Evolutionary conservation across 805 yeast species (phyloP), one percentile per base, ranked within the genome.

Genomic region (Wickerhamiella domercqiae): DNA sequence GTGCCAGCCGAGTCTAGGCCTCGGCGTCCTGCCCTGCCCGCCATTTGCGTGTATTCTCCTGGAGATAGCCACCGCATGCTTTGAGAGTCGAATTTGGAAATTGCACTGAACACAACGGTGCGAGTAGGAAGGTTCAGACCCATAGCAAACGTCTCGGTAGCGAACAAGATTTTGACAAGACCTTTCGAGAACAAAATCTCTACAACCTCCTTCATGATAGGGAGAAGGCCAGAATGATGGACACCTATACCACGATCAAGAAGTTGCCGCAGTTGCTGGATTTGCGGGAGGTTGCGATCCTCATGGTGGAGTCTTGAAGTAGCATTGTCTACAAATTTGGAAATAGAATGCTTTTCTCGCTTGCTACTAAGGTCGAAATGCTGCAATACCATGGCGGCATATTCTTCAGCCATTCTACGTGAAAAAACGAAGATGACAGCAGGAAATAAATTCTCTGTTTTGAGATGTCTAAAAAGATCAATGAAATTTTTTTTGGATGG

Each of bases 81-180:
- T 21, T 75, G 68, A 33, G 97, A 97, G 54, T 90, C 98, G 55
- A 87, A 94, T 53, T 90, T 90, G 47, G 87, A 63, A 35, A 78
- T 62, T 34, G 78, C 82, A 44, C 83, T 71, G 56, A 90, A 90
- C 1, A 87, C 86, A 26, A 90, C 98, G 0, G 98, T 90, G 61
- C 94, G 75, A 0, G 98, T 87, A 9, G 98, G 98, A 52, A 90
- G 64, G 55, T 90, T 90, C 54, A 90, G 69, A 11, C 98, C 98
- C 97, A 90, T 90, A 5, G 98, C 97, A 66, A 90, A 87, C 0
- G 98, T 90, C 57, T 90, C 98, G 0, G 98, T 90, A 0, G 98
- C 97, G 62, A 90, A 90, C 37, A 90, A 62, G 1, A 87, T 90
- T 56, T 84, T 86, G 32, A 90, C 80, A 36, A 87, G 64, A 0